These are phyloP conservation scores for Malus fusca DNA, from an alignment of 306 rosid genomes.

Conservation along the genomic window DNA sequence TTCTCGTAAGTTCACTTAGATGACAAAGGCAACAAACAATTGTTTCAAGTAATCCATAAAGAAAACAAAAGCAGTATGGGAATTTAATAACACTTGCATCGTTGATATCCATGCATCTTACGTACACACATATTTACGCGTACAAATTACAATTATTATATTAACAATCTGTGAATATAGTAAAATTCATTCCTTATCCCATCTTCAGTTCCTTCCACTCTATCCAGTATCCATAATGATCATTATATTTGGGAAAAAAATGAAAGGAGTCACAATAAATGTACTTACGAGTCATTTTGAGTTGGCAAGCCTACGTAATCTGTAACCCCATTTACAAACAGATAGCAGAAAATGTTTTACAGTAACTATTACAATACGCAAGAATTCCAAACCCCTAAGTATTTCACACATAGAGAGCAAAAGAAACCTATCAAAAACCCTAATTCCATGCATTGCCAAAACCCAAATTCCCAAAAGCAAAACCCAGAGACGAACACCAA, in stretches of 20 bases:
- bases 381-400: neutral
- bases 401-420: neutral
- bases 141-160: neutral
- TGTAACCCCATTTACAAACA: neutral
- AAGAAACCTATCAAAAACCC: neutral
- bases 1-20: neutral
- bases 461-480: neutral
- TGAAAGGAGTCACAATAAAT: neutral
- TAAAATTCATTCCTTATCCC: neutral
- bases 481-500: neutral
- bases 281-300: neutral
- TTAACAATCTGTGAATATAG: neutral
- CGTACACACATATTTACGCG: neutral
- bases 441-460: constrained; percentile 1
- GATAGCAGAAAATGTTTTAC: neutral
- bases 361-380: neutral
- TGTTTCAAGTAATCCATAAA: neutral
- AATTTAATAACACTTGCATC: neutral
- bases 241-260: neutral
- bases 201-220: neutral
- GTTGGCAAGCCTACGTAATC: neutral
- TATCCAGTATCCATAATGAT: neutral
- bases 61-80: neutral
- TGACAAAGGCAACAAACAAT: neutral
- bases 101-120: neutral